A percentile compares a stretch with the other conserved stretches of the same genome.
Conservation (phyloP, 768 basidiomycete genomes). For the Boletus rufocinnamomeus region DNA sequence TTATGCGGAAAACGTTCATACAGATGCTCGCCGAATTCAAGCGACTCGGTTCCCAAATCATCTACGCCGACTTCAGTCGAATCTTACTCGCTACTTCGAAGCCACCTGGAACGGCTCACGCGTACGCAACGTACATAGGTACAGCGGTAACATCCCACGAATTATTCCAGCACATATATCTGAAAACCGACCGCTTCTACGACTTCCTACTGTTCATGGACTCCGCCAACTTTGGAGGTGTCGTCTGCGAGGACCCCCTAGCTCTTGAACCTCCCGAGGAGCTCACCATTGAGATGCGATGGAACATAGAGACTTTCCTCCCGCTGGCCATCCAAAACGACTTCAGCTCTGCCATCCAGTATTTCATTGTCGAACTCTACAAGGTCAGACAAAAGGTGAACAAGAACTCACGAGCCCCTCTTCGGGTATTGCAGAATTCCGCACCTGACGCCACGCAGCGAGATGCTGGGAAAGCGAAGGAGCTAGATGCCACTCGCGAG, state of each 20-base stretch:
- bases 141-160: slow-evolving; percentile 94
- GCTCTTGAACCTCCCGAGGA: slow-evolving; percentile 69
- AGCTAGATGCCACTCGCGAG: slow-evolving; percentile 65
- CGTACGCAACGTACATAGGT: slow-evolving; percentile 94
- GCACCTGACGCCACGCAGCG: slow-evolving; percentile 64
- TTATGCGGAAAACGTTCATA: slow-evolving; percentile 98
- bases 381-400: slow-evolving; percentile 66
- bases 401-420: slow-evolving; percentile 62
- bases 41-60: slow-evolving; percentile 87
- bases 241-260: slow-evolving; percentile 80
- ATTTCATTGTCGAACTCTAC: slow-evolving; percentile 85
- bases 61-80: slow-evolving; percentile 91
- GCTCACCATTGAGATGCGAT: slow-evolving; percentile 77
- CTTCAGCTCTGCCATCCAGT: slow-evolving; percentile 71
- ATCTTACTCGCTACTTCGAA: slow-evolving; percentile 93
- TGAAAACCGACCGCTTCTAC: slow-evolving; percentile 86
- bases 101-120: slow-evolving; percentile 91
- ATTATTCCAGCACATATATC: slow-evolving; percentile 89
- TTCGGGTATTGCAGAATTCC: slow-evolving; percentile 68
- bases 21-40: slow-evolving; percentile 97
- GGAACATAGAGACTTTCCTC: slow-evolving; percentile 92
- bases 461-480: slow-evolving; percentile 68
- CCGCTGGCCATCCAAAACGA: slow-evolving; percentile 79
- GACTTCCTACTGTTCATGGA: slow-evolving; percentile 97
- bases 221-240: slow-evolving; percentile 84